A percentile compares a stretch with the other conserved stretches of the same genome.
Conservation (phyloP, 2,329 filamentous ascomycete genomes). For the Colletotrichum lini region DNA sequence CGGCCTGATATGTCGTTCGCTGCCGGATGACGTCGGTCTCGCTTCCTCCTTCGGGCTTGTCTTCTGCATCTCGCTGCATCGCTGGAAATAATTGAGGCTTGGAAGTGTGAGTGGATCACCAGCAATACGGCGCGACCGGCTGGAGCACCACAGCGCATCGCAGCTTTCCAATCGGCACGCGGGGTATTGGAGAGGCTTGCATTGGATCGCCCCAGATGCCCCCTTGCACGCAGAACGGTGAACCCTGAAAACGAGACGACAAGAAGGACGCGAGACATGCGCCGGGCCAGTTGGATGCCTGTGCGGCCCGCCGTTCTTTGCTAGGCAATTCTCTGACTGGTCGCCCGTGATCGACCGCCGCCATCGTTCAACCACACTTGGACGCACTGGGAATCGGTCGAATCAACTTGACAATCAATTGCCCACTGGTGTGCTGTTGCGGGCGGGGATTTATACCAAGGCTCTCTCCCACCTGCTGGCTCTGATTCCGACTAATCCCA, state of each 20-base stretch:
- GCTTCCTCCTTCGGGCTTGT: constrained; percentile 17
- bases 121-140: constrained; percentile 20
- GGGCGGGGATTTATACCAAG: constrained; percentile 25
- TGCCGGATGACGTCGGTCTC: constrained; percentile 38
- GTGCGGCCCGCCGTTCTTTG: constrained; percentile 38
- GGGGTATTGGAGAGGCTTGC: constrained; percentile 41
- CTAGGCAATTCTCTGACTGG: constrained; percentile 38
- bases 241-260: constrained; percentile 43
- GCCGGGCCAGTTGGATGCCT: constrained; percentile 40
- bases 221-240: constrained; percentile 40
- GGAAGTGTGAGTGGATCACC: constrained; percentile 38
- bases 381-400: constrained; percentile 21
- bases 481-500: constrained; percentile 3
- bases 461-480: constrained; percentile 20
- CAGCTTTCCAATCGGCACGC: constrained; percentile 41
- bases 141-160: constrained; percentile 18
- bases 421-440: constrained; percentile 22
- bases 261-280: constrained; percentile 36
- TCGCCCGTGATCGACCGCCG: constrained; percentile 32
- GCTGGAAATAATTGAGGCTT: constrained; percentile 17
- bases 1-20: constrained; percentile 6
- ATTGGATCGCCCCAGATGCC: constrained; percentile 40
- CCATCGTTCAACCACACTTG: constrained; percentile 38
- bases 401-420: constrained; percentile 10
- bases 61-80: constrained; percentile 30